phyloP scores from a whole-genome alignment of 2,329 filamentous ascomycete genomes.

The Neurospora sp. region DNA sequence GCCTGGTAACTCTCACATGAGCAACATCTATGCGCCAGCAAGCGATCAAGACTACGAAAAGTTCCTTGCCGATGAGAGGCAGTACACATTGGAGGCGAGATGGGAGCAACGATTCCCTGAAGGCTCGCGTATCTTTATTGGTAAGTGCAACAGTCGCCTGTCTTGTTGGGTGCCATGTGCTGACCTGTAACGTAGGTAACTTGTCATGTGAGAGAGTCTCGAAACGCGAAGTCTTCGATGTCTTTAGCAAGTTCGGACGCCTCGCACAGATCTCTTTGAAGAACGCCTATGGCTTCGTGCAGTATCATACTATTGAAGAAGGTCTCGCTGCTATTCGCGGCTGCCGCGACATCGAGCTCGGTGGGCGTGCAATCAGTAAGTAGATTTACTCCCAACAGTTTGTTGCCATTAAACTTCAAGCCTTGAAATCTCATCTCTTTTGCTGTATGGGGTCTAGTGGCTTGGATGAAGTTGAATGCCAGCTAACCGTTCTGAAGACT shows the following conservation, averaged over 20 bases:
- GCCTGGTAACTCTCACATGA: constrained; percentile 4
- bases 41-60: constrained; percentile 59
- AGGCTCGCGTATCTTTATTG: constrained; percentile 71
- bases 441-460: background rate
- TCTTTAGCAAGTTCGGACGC: constrained; percentile 77
- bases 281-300: constrained; percentile 92
- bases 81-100: constrained; percentile 66
- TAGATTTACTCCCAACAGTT: constrained; percentile 11
- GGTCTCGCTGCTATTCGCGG: constrained; percentile 65
- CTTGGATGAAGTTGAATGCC: background rate
- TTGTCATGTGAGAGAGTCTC: constrained; percentile 87
- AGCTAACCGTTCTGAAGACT: constrained; percentile 45
- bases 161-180: constrained; percentile 18
- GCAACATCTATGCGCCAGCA: constrained; percentile 17
- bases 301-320: constrained; percentile 71
- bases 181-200: constrained; percentile 59
- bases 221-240: constrained; percentile 86
- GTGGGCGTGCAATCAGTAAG: constrained; percentile 91
- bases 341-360: constrained; percentile 72
- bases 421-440: background rate
- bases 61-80: constrained; percentile 63
- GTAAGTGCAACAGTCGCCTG: constrained; percentile 35
- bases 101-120: constrained; percentile 69
- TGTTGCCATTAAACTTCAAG: background rate
- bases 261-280: constrained; percentile 94